Evolutionary conservation across 345 rosid species (phyloP).

Genomic region (Syzygium oleosum): DNA sequence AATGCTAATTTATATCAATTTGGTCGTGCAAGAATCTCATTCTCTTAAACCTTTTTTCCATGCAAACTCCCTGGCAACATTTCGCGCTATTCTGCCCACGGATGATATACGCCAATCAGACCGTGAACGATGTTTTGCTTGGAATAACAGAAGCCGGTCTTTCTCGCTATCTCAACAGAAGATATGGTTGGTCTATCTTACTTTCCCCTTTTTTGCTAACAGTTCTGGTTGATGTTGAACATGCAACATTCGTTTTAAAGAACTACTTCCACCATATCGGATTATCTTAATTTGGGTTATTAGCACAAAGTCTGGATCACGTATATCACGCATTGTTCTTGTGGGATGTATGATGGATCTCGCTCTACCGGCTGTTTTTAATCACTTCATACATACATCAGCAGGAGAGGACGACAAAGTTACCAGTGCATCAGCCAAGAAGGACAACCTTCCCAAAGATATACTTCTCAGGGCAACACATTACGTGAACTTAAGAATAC

Average conservation of each 20-base stretch:
- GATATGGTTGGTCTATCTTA: constrained; percentile 23
- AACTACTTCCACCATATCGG: not conserved
- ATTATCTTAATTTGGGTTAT: not conserved
- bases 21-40: not conserved
- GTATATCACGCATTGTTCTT: not conserved
- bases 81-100: not conserved
- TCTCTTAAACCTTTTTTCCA: not conserved
- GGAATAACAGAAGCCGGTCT: constrained; percentile 61
- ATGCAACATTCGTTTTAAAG: not conserved
- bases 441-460: not conserved
- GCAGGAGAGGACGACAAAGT: not conserved
- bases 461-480: not conserved
- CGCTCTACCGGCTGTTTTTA: not conserved
- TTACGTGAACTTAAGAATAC: not conserved
- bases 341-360: not conserved
- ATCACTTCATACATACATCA: not conserved
- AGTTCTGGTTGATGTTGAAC: not conserved
- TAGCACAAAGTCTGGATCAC: not conserved
- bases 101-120: constrained; percentile 13
- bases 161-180: constrained; percentile 42
- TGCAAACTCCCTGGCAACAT: not conserved
- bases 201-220: not conserved
- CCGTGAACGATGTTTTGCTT: constrained; percentile 46
- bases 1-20: not conserved
- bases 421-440: not conserved